Conservation (phyloP, 1,139 yeast genomes). For the Kodamaea fungicola region DNA sequence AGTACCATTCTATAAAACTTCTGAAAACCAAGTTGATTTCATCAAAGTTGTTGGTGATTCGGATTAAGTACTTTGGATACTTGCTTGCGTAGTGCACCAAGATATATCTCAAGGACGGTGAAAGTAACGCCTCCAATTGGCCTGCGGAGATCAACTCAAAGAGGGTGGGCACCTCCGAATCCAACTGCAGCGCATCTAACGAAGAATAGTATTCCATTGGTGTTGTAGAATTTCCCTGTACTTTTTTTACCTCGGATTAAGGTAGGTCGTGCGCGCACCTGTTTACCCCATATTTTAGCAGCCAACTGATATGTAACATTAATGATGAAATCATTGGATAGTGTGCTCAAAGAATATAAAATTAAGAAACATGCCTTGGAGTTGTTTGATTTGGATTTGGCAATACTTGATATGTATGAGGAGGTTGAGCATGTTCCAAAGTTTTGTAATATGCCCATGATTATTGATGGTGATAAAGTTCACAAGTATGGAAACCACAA, state of each 20-base stretch:
- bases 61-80: slow-evolving; percentile 67
- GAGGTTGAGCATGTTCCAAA: slow-evolving; percentile 11
- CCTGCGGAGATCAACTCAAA: slow-evolving; percentile 80
- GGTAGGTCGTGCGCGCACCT: background rate
- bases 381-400: slow-evolving; percentile 16
- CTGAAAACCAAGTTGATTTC: slow-evolving; percentile 64
- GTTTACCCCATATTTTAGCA: slow-evolving; percentile 5
- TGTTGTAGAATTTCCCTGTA: background rate
- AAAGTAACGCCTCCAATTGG: slow-evolving; percentile 71
- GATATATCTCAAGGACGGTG: slow-evolving; percentile 80
- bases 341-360: slow-evolving; percentile 17
- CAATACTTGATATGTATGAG: slow-evolving; percentile 7
- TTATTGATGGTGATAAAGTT: slow-evolving; percentile 6
- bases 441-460: slow-evolving; percentile 7
- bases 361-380: slow-evolving; percentile 17
- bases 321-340: slow-evolving; percentile 19
- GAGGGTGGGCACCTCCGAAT: slow-evolving; percentile 73
- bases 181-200: slow-evolving; percentile 70
- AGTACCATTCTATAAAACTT: slow-evolving; percentile 71
- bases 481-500: background rate
- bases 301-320: slow-evolving; percentile 5
- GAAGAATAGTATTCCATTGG: slow-evolving; percentile 81
- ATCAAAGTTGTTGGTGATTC: slow-evolving; percentile 68
- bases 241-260: background rate
- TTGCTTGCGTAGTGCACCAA: slow-evolving; percentile 78